Base-by-base conservation (phyloP, 768 basidiomycete genomes). In the Russula earlei region DNA sequence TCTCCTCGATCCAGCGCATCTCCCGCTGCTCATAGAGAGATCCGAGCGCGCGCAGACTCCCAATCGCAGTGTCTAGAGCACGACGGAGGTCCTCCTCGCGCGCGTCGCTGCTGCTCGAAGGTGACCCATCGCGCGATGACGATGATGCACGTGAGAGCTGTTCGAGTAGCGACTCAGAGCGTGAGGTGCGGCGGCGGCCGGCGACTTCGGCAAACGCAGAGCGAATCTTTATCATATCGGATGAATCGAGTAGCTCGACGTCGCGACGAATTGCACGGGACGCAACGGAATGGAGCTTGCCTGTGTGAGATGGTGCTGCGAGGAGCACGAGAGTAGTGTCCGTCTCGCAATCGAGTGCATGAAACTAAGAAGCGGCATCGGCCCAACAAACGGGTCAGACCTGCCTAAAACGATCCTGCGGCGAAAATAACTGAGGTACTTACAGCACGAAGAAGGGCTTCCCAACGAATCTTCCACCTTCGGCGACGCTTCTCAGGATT, bases 381-480 rank as follows among this genome's bases (percentile, higher is more conserved):
- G 20, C 41, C 70, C 54, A 56, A 41, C 40, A 48, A 37, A 52
- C 46, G 67, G 67, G 68, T 68, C 59, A 62, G 68, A 68, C 61
- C 64, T 69, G 62, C 67, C 66, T 65, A 66, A 69, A 66, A n/a
- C 27, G 41, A 66, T 60, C 40, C 44, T n/a, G 29, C 31, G 15
- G 53, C 24, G 44, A 45, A 29, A 22, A 45, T 25, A 8, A 49
- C 27, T 36, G 38, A 8, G 11, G 10, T 19, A 65, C 77, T 68
- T 58, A 88, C 87, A 55, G 85, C 84, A 68, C 86, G 84, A 19
- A 81, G 74, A 27, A 91, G 70, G 22, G 77, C 77, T 55, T 89
- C 85, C 87, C 87, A 89, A 4, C 82, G 80, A 36, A 78, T 72
- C 57, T 87, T 86, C 83, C 85, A 91, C 54, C 81, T 75, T 52